A percentile compares a stretch with the other conserved stretches of the same genome.
Conservation (phyloP, 495 filamentous ascomycete genomes). For the Daldinia decipiens region DNA sequence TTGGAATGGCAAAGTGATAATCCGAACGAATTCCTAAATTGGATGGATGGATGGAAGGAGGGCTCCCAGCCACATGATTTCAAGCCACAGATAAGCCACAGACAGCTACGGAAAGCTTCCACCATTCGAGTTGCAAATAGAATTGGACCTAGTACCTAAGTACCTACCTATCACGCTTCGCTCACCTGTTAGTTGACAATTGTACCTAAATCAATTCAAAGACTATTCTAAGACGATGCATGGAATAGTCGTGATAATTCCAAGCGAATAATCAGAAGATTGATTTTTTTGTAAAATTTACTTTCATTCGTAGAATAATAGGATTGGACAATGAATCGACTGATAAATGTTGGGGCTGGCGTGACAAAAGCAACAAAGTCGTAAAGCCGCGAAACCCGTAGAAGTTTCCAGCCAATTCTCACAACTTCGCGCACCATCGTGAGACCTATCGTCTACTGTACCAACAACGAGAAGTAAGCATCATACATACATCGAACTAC, state of each 20-base stretch:
- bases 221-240: constrained; percentile 4
- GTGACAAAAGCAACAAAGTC: neutral
- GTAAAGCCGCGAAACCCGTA: constrained; percentile 8
- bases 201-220: constrained; percentile 8
- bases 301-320: neutral
- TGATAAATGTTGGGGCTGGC: constrained; percentile 2
- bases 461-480: constrained; percentile 21
- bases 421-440: constrained; percentile 39
- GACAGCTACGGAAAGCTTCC: constrained; percentile 3
- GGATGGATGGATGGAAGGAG: no score
- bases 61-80: constrained; percentile 3
- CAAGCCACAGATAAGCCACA: constrained; percentile 4
- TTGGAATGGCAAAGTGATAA: neutral
- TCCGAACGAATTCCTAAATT: constrained; percentile 13
- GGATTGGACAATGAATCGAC: neutral
- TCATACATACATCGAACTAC: neutral
- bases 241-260: constrained; percentile 9
- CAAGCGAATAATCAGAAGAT: constrained; percentile 11
- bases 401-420: constrained; percentile 45
- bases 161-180: neutral
- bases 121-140: neutral
- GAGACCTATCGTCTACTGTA: constrained; percentile 19
- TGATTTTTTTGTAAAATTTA: neutral
- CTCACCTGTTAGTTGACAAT: neutral
- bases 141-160: neutral